A percentile compares a stretch with the other conserved stretches of the same genome.
Conservation (phyloP, 1,284 basidiomycete species). For the Anthracocystis panici-leucophaei region DNA sequence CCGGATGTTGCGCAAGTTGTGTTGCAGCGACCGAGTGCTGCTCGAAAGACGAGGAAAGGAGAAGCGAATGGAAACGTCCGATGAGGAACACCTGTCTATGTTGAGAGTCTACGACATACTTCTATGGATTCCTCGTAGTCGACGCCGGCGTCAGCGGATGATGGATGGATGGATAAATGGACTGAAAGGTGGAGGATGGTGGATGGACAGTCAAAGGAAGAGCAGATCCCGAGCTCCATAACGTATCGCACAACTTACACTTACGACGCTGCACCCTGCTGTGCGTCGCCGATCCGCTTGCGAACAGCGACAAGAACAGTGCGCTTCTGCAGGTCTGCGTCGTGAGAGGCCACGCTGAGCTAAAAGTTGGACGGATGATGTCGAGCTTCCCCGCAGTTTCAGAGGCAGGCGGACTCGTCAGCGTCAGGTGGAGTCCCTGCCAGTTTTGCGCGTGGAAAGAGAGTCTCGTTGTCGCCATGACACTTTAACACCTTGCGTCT, state of each 20-base stretch:
- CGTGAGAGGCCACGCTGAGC: neutral
- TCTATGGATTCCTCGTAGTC: neutral
- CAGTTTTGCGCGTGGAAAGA: slow-evolving; percentile 4
- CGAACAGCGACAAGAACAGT: neutral
- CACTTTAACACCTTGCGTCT: no score
- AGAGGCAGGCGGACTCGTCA: neutral
- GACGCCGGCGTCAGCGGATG: no score
- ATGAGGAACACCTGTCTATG: slow-evolving; percentile 5
- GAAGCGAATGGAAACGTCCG: neutral
- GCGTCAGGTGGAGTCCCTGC: neutral
- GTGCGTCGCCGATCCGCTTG: slow-evolving; percentile 9
- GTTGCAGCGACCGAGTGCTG: neutral
- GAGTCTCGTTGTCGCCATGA: no score
- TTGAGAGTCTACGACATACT: slow-evolving; percentile 2
- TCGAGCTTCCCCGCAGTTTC: slow-evolving; percentile 3
- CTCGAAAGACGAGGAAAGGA: neutral
- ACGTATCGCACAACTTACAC: neutral
- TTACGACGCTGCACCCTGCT: slow-evolving; percentile 7
- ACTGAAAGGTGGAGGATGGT: neutral
- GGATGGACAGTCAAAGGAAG: neutral
- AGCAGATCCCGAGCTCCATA: no score
- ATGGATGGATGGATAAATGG: neutral
- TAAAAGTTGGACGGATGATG: neutral
- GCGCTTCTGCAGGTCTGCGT: neutral
- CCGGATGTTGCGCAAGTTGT: neutral